Percentiles rank a stretch among this genome's conserved stretches.
phyloP scores from a whole-genome alignment of 257 asterid genomes.

The Echites panduratus region DNA sequence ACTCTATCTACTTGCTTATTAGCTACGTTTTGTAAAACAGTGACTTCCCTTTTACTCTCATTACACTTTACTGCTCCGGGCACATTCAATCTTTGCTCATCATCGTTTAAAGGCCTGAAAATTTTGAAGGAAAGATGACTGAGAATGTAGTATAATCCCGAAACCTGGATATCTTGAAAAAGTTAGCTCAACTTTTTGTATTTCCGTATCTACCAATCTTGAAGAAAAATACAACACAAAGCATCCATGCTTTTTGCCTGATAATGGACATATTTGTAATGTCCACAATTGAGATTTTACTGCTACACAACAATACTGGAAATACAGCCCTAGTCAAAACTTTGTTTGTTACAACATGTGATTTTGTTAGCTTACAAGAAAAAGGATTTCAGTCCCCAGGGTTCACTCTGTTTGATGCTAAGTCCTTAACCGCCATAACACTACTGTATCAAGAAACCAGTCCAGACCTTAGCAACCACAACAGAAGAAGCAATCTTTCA shows the following conservation, averaged over 20 bases:
- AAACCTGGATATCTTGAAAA: background rate
- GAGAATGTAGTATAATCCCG: background rate
- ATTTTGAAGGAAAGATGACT: background rate
- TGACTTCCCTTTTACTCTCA: slow-evolving; percentile 63
- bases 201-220: background rate
- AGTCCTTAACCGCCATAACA: too few species aligned
- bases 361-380: too few species aligned
- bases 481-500: too few species aligned
- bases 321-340: background rate
- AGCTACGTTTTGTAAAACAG: slow-evolving; percentile 55
- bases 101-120: slow-evolving; percentile 61
- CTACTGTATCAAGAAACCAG: too few species aligned
- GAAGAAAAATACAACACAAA: background rate
- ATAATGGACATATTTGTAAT: too few species aligned
- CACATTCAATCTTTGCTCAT: slow-evolving; percentile 55
- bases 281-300: background rate
- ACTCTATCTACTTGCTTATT: slow-evolving; percentile 68
- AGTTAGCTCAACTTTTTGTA: background rate
- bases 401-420: too few species aligned
- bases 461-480: too few species aligned
- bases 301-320: background rate
- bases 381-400: too few species aligned
- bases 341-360: background rate
- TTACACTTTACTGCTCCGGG: slow-evolving; percentile 57
- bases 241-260: background rate